A percentile compares a stretch with the other conserved stretches of the same genome.
Evolutionary conservation across 2,329 filamentous ascomycete genomes (phyloP).

Genomic region (Aaosphaeria pasadenensis): DNA sequence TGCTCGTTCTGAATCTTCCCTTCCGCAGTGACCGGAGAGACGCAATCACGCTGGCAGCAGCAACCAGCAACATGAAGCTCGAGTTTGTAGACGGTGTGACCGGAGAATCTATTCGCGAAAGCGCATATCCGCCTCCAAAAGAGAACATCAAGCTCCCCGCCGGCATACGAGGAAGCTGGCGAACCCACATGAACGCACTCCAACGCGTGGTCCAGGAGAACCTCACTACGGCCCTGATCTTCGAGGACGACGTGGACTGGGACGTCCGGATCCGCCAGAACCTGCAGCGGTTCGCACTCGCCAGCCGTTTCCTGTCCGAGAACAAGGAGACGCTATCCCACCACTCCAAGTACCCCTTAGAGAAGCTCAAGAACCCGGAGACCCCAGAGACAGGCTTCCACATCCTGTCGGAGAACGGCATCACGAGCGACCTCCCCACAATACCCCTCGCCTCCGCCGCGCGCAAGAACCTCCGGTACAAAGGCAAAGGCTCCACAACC

Average conservation of each 20-base stretch:
- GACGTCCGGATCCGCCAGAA: constrained; percentile 26
- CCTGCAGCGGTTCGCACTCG: constrained; percentile 27
- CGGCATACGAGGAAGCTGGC: constrained; percentile 29
- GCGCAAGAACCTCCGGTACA: constrained; percentile 6
- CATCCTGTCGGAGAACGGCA: constrained; percentile 20
- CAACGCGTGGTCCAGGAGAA: constrained; percentile 25
- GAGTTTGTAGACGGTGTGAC: constrained; percentile 50
- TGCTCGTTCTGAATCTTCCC: constrained; percentile 54
- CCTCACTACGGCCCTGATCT: constrained; percentile 28
- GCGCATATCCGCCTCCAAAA: constrained; percentile 25
- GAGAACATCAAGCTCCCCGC: constrained; percentile 23
- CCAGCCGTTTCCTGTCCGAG: constrained; percentile 20
- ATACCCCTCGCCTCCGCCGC: constrained; percentile 14
- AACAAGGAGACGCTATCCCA: constrained; percentile 12
- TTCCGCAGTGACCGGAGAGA: constrained; percentile 53
- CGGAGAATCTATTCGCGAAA: constrained; percentile 30
- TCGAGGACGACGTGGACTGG: constrained; percentile 34
- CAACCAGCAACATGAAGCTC: constrained; percentile 47
- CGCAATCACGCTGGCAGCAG: constrained; percentile 49
- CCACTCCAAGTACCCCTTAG: constrained; percentile 12
- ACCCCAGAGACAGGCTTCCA: constrained; percentile 20
- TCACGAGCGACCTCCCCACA: constrained; percentile 18
- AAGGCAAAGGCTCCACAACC: constrained; percentile 1
- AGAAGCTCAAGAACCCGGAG: constrained; percentile 18
- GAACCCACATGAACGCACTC: constrained; percentile 31